A percentile compares a stretch with the other conserved stretches of the same genome.
phyloP scores from a whole-genome alignment of 495 filamentous ascomycete species.

The Penicillium daleae region DNA sequence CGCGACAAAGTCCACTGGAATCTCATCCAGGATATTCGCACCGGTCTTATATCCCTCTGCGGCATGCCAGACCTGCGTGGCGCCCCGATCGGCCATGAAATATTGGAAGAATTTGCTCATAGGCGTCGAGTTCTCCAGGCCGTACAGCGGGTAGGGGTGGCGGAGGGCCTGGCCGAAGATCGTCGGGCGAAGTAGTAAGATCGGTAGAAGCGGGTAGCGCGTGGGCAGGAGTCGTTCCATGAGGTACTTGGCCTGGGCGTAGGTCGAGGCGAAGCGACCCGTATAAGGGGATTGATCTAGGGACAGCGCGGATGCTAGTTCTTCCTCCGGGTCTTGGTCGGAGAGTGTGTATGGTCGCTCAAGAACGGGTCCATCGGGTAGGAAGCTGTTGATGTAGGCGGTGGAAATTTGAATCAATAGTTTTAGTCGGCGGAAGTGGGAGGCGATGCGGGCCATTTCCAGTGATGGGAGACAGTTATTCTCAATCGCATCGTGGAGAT shows the following conservation, averaged over 20 bases:
- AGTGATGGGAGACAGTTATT: slow-evolving; percentile 43
- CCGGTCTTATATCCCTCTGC: slow-evolving; percentile 37
- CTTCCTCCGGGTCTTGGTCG: slow-evolving; percentile 38
- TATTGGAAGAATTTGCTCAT: slow-evolving; percentile 41
- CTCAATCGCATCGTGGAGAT: slow-evolving; percentile 37
- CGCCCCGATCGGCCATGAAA: slow-evolving; percentile 31
- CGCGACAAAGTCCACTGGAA: slow-evolving; percentile 47
- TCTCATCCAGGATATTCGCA: slow-evolving; percentile 43
- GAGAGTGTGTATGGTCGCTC: slow-evolving; percentile 34
- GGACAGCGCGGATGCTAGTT: slow-evolving; percentile 34
- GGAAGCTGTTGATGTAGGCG: slow-evolving; percentile 42
- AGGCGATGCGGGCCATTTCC: slow-evolving; percentile 38
- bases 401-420: slow-evolving; percentile 44
- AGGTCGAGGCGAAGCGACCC: slow-evolving; percentile 37
- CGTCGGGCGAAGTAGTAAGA: slow-evolving; percentile 45
- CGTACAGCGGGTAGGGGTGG: slow-evolving; percentile 44
- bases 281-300: slow-evolving; percentile 25
- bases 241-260: slow-evolving; percentile 45
- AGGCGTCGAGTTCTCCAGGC: slow-evolving; percentile 39
- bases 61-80: slow-evolving; percentile 40
- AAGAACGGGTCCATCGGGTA: slow-evolving; percentile 39
- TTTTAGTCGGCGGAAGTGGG: slow-evolving; percentile 35
- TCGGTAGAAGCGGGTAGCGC: slow-evolving; percentile 35
- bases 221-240: slow-evolving; percentile 42
- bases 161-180: slow-evolving; percentile 46